Percentiles rank a stretch among this genome's conserved stretches.
phyloP scores from a whole-genome alignment of 257 asterid species.

The Scutellaria baicalensis region DNA sequence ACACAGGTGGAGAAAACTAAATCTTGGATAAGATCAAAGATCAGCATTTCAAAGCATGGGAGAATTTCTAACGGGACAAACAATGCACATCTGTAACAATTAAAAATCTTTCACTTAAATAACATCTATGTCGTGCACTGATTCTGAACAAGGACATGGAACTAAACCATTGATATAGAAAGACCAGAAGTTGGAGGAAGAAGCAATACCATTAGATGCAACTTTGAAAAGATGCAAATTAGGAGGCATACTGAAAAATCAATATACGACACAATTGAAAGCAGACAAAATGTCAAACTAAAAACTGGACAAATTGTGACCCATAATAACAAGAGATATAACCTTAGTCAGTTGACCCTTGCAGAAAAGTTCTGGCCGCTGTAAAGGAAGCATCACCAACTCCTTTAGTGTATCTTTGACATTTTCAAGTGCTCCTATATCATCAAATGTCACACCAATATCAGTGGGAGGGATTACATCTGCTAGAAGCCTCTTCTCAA shows the following conservation, averaged over 20 bases:
- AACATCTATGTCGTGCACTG: neutral
- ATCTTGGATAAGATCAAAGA: neutral
- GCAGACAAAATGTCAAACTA: neutral
- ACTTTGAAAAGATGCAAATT: neutral
- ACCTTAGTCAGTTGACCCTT: constrained; percentile 89
- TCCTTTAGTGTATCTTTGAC: constrained; percentile 86
- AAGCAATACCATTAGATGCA: neutral
- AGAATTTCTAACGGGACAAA: neutral
- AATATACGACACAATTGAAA: neutral
- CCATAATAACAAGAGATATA: neutral
- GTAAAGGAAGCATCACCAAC: constrained; percentile 92
- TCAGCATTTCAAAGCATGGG: neutral
- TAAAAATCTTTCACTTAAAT: neutral
- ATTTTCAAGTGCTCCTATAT: constrained; percentile 88
- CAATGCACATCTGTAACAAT: neutral
- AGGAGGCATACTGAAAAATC: neutral
- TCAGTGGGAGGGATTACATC: constrained; percentile 77
- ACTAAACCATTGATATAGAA: neutral
- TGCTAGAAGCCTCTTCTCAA: constrained; percentile 78
- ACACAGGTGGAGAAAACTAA: neutral
- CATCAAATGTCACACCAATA: constrained; percentile 89
- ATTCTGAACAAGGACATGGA: neutral
- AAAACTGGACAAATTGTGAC: neutral
- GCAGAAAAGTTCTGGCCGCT: constrained; percentile 84
- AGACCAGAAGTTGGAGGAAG: neutral